phyloP scores from a whole-genome alignment of 495 filamentous ascomycete species.

The Penicillium alfredii region DNA sequence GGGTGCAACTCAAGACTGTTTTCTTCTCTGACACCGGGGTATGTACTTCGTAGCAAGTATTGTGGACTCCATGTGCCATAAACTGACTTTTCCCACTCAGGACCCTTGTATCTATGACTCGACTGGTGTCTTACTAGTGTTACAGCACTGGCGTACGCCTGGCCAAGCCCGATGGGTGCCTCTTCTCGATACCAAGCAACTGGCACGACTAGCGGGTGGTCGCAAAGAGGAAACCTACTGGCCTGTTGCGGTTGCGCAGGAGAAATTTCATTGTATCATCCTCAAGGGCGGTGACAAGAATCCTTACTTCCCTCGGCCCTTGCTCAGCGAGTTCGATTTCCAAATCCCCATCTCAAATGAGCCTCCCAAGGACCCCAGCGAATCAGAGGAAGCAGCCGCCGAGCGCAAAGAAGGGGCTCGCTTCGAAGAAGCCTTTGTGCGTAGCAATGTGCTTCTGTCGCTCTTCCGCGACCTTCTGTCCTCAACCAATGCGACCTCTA shows the following conservation, averaged over 20 bases:
- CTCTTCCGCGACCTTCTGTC: constrained; percentile 64
- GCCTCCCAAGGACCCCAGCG: constrained; percentile 28
- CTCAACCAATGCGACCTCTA: constrained; percentile 52
- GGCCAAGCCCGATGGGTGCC: constrained; percentile 89
- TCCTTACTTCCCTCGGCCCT: constrained; percentile 89
- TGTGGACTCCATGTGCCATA: background rate
- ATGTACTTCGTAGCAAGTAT: constrained; percentile 20
- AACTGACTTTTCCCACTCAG: constrained; percentile 35
- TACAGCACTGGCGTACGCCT: constrained; percentile 83
- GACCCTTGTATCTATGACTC: constrained; percentile 94
- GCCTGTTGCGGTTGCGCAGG: constrained; percentile 87
- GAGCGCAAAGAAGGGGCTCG: constrained; percentile 33
- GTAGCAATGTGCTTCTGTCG: constrained; percentile 60
- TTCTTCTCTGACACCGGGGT: constrained; percentile 89
- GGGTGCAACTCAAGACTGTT: constrained; percentile 64
- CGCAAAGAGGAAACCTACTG: constrained; percentile 87
- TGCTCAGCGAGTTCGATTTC: constrained; percentile 93
- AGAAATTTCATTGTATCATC: constrained; percentile 97
- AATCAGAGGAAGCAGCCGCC: constrained; percentile 34
- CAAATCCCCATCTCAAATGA: constrained; percentile 66
- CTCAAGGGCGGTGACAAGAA: constrained; percentile 91
- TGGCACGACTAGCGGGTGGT: constrained; percentile 75
- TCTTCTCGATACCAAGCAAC: constrained; percentile 76
- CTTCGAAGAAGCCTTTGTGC: constrained; percentile 75
- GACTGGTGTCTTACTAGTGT: constrained; percentile 75